Conservation (phyloP, 2,329 filamentous ascomycete genomes). For the Talaromyces verruculosus region DNA sequence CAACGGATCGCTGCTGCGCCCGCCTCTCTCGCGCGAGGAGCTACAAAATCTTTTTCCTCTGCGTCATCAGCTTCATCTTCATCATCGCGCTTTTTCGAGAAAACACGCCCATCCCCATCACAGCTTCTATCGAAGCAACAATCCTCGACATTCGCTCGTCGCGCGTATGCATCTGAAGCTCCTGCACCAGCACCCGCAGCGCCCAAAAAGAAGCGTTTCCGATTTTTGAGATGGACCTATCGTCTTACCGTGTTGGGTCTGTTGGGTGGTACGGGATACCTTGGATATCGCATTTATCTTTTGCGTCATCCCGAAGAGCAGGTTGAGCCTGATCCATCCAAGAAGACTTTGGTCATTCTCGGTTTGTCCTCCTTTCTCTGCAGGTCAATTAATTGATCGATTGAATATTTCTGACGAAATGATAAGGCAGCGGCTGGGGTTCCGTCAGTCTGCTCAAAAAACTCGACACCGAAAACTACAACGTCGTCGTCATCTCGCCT, state of each 20-base stretch:
- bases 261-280: slow-evolving; percentile 67
- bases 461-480: slow-evolving; percentile 98
- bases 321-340: slow-evolving; percentile 72
- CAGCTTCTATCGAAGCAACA: background rate
- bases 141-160: slow-evolving; percentile 3
- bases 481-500: slow-evolving; percentile 94
- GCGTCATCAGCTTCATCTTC: background rate
- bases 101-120: background rate
- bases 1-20: slow-evolving; percentile 13
- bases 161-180: slow-evolving; percentile 10
- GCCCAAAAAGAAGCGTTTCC: slow-evolving; percentile 63
- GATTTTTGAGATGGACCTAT: slow-evolving; percentile 76
- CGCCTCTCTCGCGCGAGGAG: slow-evolving; percentile 1
- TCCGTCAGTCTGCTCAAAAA: slow-evolving; percentile 97
- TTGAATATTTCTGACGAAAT: background rate
- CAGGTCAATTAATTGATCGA: slow-evolving; percentile 11
- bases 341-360: slow-evolving; percentile 96
- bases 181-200: slow-evolving; percentile 41
- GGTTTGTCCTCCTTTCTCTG: slow-evolving; percentile 56
- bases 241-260: slow-evolving; percentile 75
- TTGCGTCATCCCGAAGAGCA: slow-evolving; percentile 81
- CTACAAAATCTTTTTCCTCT: slow-evolving; percentile 8
- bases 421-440: slow-evolving; percentile 87
- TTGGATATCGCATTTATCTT: slow-evolving; percentile 78
- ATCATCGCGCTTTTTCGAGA: slow-evolving; percentile 4